Percentiles rank a stretch among this genome's conserved stretches.
These are phyloP conservation scores for Boletellus deceptivus DNA, from an alignment of 1,284 basidiomycete genomes.

Conservation along the genomic window DNA sequence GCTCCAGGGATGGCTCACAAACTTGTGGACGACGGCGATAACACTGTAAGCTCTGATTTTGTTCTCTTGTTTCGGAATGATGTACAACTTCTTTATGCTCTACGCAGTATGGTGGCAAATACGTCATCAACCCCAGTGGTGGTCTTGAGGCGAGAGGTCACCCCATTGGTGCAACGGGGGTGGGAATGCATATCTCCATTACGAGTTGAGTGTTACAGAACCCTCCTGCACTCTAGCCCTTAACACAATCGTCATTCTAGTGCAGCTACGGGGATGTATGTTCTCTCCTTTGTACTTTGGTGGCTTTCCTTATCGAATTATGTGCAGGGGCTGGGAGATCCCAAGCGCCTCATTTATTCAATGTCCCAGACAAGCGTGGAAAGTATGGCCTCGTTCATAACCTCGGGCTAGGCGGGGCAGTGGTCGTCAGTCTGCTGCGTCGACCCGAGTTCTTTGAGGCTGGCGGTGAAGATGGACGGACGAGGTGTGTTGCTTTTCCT, in stretches of 20 bases:
- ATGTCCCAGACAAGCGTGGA: constrained; percentile 59
- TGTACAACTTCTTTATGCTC: too few relatives aligned
- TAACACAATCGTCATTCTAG: constrained; percentile 31
- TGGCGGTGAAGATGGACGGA: constrained; percentile 60
- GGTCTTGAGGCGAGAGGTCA: constrained; percentile 85
- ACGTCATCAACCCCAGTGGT: constrained; percentile 82
- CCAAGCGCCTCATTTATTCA: constrained; percentile 72
- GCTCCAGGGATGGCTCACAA: constrained; percentile 68
- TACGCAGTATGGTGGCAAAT: constrained; percentile 43
- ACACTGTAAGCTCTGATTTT: constrained; percentile 54
- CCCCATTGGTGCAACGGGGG: constrained; percentile 74
- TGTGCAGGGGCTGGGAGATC: constrained; percentile 56
- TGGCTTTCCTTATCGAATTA: constrained; percentile 19
- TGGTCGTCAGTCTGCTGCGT: constrained; percentile 70
- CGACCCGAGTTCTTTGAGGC: constrained; percentile 69
- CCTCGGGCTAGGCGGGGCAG: constrained; percentile 78
- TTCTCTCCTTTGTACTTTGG: background rate
- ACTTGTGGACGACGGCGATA: constrained; percentile 75
- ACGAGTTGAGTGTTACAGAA: constrained; percentile 48
- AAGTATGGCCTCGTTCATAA: constrained; percentile 84
- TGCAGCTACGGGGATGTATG: constrained; percentile 71
- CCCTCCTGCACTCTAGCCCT: background rate
- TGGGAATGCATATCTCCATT: constrained; percentile 84
- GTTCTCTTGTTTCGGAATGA: background rate
- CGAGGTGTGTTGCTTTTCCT: constrained; percentile 42